Evolutionary conservation across 2,329 filamentous ascomycete genomes (phyloP), one percentile per base, ranked within the genome.

Genomic region (Sarocladium brachiariae): DNA sequence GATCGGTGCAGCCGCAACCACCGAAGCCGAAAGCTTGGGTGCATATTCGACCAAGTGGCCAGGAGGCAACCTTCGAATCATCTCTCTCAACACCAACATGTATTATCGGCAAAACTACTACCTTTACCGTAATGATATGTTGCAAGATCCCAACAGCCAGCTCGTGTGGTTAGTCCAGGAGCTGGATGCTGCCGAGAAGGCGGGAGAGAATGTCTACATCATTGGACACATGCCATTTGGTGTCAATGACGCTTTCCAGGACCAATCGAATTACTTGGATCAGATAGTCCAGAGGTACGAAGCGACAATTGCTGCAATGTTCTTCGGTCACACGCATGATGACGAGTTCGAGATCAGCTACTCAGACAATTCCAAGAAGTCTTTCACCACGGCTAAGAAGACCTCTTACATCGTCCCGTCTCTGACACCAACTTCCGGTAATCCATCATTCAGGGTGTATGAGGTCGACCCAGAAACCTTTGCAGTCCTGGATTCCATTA

Each of bases 31-130:
- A 31, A 56, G 67, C 33, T 70, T 72, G 31, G 78, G 76, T 18
- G 71, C 67, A 13, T 81, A 80, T 60, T 75, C 77, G 3, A 67
- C 69, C 8, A 64, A 67, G 46, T 66, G 74, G 41, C 65, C 70
- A 4, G 57, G 61, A 24, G 69, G 67, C 16, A 76, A 77, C 53
- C 64, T 83, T 23, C 71, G 76, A 21, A 64, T 83, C 57, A 80
- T 83, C 58, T 80, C 77, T 3, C 66, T 82, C 56, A 81, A 78
- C 66, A 81, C 76, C 16, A 79, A 81, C 59, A 62, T 81, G 53
- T 81, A 76, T 63, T 82, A 83, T 61, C 71, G 69, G n/a, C 64
- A 72, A 53, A 82, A 83, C 65, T 78, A 76, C 59, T 77, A 73
- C 65, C 60, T 77, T 31, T 82, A 78, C 56, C 67, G 74, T 54